These are phyloP conservation scores for Debaryomyces tyrocola DNA, from an alignment of 805 yeast genomes.

Conservation along the genomic window DNA sequence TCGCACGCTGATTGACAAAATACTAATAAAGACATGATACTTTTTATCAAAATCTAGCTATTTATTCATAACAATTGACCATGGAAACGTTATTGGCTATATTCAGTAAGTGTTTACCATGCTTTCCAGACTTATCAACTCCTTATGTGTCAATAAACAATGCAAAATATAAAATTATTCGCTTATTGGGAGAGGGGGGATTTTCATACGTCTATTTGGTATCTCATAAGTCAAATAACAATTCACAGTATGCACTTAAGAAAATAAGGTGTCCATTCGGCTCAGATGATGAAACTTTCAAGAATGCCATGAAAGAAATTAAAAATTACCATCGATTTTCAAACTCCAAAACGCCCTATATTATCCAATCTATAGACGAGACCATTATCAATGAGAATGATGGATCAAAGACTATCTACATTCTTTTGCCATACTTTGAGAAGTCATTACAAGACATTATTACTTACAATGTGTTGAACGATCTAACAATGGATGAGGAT, in stretches of 20 bases:
- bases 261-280: conserved; percentile 89
- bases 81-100: conserved; percentile 25
- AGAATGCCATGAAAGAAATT: conserved; percentile 72
- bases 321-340: conserved; percentile 69
- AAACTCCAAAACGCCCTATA: conserved; percentile 55
- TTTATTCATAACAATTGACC: background rate
- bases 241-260: conserved; percentile 67
- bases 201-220: conserved; percentile 85
- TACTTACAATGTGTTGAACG: conserved; percentile 59
- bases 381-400: conserved; percentile 69
- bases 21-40: too few species aligned
- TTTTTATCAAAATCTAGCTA: background rate
- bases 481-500: conserved; percentile 52
- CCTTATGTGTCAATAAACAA: conserved; percentile 67
- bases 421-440: conserved; percentile 75
- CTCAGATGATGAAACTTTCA: conserved; percentile 60
- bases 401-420: conserved; percentile 77
- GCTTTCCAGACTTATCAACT: conserved; percentile 41
- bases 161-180: conserved; percentile 58
- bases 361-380: conserved; percentile 71
- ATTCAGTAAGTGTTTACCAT: conserved; percentile 41
- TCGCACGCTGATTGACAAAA: background rate
- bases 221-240: conserved; percentile 43
- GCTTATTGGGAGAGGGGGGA: conserved; percentile 88
- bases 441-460: conserved; percentile 79